Conservation (phyloP, 1,139 yeast species). For the Hyphopichia buzzinii region DNA sequence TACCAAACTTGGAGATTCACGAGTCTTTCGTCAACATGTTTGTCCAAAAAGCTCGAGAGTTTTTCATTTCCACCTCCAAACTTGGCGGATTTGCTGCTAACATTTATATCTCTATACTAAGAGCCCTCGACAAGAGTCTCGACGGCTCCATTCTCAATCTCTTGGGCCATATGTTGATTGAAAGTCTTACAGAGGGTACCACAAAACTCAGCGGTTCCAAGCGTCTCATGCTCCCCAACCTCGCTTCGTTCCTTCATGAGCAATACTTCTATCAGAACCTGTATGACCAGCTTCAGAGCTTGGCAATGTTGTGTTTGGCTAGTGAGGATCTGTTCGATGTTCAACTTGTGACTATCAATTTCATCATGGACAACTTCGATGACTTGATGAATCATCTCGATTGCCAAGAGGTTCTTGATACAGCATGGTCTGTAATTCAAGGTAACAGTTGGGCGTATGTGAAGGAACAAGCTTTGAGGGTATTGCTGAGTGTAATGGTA, state of each 20-base stretch:
- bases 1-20: constrained; percentile 7
- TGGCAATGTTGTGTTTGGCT: constrained; percentile 11
- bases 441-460: background rate
- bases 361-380: constrained; percentile 14
- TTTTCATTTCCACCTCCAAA: constrained; percentile 18
- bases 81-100: constrained; percentile 33
- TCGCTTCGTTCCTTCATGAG: constrained; percentile 23
- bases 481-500: background rate
- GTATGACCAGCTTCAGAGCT: background rate
- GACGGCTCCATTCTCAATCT: background rate
- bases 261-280: background rate
- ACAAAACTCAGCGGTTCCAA: constrained; percentile 30
- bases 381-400: constrained; percentile 11
- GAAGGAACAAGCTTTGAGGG: constrained; percentile 1
- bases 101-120: constrained; percentile 30
- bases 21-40: constrained; percentile 8
- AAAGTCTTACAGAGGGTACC: background rate
- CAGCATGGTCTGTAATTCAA: constrained; percentile 15
- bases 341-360: constrained; percentile 41
- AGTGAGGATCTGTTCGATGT: constrained; percentile 48
- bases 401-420: constrained; percentile 9
- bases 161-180: background rate
- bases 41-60: constrained; percentile 11
- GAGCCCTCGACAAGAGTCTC: background rate
- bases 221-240: constrained; percentile 7